Conservation (phyloP, 2,329 filamentous ascomycete species). For the Diaporthe sp. region DNA sequence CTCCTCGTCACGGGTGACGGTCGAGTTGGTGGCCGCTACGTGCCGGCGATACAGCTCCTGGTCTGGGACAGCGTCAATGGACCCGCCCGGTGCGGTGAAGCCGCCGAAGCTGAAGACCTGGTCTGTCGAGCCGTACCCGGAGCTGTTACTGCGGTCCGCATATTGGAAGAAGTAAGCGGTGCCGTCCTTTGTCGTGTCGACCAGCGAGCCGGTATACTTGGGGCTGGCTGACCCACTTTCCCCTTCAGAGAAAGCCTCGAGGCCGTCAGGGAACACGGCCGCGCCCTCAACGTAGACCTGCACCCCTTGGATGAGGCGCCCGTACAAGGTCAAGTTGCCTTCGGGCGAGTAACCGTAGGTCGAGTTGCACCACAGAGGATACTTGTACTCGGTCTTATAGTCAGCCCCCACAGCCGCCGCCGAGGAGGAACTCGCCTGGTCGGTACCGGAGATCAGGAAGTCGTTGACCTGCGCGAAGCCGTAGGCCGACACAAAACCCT, state of each 20-base stretch:
- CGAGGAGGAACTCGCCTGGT: constrained; percentile 42
- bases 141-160: constrained; percentile 60
- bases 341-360: constrained; percentile 58
- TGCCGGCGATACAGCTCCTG: constrained; percentile 69
- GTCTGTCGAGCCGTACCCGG: constrained; percentile 67
- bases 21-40: constrained; percentile 68
- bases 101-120: constrained; percentile 71
- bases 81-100: constrained; percentile 46
- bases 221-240: constrained; percentile 39
- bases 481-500: constrained; percentile 59
- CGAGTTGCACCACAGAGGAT: constrained; percentile 72
- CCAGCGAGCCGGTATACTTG: constrained; percentile 51
- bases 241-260: constrained; percentile 66
- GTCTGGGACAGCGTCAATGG: constrained; percentile 43
- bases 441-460: constrained; percentile 49
- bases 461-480: constrained; percentile 59
- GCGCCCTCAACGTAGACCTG: constrained; percentile 53
- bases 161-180: constrained; percentile 67
- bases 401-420: constrained; percentile 15
- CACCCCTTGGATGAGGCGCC: constrained; percentile 58
- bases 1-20: constrained; percentile 63
- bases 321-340: constrained; percentile 62
- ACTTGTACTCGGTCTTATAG: constrained; percentile 63
- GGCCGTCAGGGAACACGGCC: constrained; percentile 68
- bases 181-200: constrained; percentile 69